Evolutionary conservation across 1,284 basidiomycete genomes (phyloP).

Genomic region (Ceratobasidium sp.): DNA sequence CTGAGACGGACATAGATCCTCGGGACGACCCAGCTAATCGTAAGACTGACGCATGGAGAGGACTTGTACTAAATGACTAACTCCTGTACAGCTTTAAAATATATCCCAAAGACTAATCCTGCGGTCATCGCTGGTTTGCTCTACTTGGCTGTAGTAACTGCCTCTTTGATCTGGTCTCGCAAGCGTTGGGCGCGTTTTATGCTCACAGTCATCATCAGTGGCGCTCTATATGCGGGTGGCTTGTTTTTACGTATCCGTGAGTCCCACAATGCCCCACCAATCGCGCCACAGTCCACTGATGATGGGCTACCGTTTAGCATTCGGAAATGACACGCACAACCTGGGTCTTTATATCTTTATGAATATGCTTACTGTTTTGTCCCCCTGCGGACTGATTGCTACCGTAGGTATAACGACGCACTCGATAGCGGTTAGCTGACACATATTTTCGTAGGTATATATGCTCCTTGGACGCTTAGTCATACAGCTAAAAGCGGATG

Average conservation of each 20-base stretch:
- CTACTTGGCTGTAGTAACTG: not conserved
- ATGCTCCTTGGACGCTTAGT: conserved; percentile 7
- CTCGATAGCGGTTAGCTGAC: not conserved
- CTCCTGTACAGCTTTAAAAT: conserved; percentile 1
- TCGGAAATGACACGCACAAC: not conserved
- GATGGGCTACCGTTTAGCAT: not conserved
- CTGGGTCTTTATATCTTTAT: not conserved
- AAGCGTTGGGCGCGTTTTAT: not conserved
- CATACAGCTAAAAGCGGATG: not conserved
- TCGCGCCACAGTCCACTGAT: too few relatives aligned
- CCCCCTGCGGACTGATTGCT: conserved; percentile 10
- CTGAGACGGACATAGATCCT: too few relatives aligned
- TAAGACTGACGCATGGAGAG: too few relatives aligned
- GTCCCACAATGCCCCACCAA: too few relatives aligned
- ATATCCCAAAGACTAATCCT: not conserved
- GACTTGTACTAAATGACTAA: too few relatives aligned
- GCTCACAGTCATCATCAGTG: not conserved
- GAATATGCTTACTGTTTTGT: conserved; percentile 6
- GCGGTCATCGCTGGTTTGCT: not conserved
- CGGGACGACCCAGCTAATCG: too few relatives aligned
- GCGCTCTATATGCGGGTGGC: not conserved
- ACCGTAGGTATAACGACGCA: not conserved
- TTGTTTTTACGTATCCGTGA: conserved; percentile 4
- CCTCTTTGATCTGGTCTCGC: not conserved
- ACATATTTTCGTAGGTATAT: not conserved